Conservation (phyloP, 176 grass and related monocot genomes). For the Raddia guianensis region DNA sequence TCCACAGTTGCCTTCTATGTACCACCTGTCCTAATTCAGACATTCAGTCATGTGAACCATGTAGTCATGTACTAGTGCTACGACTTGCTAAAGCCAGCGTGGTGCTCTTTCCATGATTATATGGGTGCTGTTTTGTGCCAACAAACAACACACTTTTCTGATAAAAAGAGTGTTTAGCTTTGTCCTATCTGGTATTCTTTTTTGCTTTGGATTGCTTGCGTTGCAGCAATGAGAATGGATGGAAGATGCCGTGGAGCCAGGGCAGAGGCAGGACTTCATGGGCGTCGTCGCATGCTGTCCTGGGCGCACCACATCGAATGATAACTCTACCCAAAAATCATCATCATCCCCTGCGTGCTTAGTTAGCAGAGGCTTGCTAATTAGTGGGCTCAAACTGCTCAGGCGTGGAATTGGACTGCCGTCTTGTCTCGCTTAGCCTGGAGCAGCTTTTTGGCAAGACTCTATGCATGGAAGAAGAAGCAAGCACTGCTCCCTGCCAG, state of each 20-base stretch:
- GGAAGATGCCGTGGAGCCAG: slow-evolving; percentile 45
- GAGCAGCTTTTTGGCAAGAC: background rate
- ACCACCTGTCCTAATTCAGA: background rate
- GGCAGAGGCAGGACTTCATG: slow-evolving; percentile 27
- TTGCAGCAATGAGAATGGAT: background rate
- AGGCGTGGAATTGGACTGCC: background rate
- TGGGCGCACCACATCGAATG: slow-evolving; percentile 25
- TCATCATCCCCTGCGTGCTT: slow-evolving; percentile 12
- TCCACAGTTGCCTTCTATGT: background rate
- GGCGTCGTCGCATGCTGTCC: slow-evolving; percentile 43
- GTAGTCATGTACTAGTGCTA: background rate
- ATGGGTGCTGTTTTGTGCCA: slow-evolving; percentile 34
- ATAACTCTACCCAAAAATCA: slow-evolving; percentile 16
- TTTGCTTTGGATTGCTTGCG: background rate
- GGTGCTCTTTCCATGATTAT: slow-evolving; percentile 52
- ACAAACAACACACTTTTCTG: slow-evolving; percentile 26
- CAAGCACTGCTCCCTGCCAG: background rate
- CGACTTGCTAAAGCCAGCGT: slow-evolving; percentile 3
- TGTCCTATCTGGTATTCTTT: slow-evolving; percentile 11
- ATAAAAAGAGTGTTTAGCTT: slow-evolving; percentile 16
- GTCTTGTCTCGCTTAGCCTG: slow-evolving; percentile 15
- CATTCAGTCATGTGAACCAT: slow-evolving; percentile 6
- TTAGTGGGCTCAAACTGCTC: background rate
- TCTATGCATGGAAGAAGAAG: background rate
- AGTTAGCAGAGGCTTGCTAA: slow-evolving; percentile 12